Conservation (phyloP, 257 asterid species). For the Przewalskia tangutica region DNA sequence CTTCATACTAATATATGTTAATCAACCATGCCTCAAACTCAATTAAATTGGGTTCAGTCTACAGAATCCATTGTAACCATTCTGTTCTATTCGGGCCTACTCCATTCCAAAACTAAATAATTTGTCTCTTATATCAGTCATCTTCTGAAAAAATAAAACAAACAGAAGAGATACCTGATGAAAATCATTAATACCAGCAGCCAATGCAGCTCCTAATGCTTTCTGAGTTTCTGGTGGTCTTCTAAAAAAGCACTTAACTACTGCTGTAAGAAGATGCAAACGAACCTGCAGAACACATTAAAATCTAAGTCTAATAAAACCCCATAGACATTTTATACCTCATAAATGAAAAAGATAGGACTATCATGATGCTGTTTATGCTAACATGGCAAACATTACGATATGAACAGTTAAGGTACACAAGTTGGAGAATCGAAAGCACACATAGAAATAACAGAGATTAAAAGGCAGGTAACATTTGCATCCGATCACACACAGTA, state of each 20-base stretch:
- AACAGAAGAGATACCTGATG: slow-evolving; percentile 58
- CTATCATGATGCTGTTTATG: neutral
- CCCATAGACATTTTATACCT: neutral
- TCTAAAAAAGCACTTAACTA: slow-evolving; percentile 84
- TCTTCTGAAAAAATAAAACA: neutral
- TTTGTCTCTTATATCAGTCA: neutral
- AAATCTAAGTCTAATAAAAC: slow-evolving; percentile 11
- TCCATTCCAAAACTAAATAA: neutral
- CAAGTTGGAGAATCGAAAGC: neutral
- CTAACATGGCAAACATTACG: neutral
- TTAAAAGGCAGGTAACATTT: neutral
- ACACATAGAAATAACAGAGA: neutral
- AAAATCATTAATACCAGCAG: slow-evolving; percentile 95
- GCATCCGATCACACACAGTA: neutral
- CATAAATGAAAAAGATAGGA: slow-evolving; percentile 2
- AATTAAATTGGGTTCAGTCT: neutral
- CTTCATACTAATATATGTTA: neutral
- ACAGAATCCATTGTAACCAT: slow-evolving; percentile 3
- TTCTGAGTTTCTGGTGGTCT: slow-evolving; percentile 90
- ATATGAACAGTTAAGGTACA: neutral
- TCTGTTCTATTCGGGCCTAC: neutral
- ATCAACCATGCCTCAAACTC: neutral
- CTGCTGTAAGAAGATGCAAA: slow-evolving; percentile 87
- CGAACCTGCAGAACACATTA: slow-evolving; percentile 60
- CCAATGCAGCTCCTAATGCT: slow-evolving; percentile 86